phyloP scores from a whole-genome alignment of 345 rosid species.

The Ceriops decandra region DNA sequence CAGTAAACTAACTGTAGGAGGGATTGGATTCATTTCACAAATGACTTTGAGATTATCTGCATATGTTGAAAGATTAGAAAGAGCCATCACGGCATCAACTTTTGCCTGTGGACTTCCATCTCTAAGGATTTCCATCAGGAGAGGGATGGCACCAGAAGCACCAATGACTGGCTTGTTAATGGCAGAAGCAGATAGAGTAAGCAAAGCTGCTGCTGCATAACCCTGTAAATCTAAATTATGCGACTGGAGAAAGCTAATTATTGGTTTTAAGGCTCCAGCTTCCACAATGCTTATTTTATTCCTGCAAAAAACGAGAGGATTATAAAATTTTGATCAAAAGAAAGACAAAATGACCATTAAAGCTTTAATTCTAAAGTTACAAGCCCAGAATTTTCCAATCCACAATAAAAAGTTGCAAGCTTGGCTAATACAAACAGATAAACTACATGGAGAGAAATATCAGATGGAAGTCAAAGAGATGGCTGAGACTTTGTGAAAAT shows the following conservation, averaged over 20 bases:
- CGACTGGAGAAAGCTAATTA: slow-evolving; percentile 63
- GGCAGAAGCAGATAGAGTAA: slow-evolving; percentile 81
- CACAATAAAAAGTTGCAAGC: neutral
- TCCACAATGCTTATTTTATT: slow-evolving; percentile 78
- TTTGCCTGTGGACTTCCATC: slow-evolving; percentile 77
- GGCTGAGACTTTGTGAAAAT: neutral
- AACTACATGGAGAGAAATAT: neutral
- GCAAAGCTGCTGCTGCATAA: slow-evolving; percentile 77
- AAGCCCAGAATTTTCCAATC: neutral
- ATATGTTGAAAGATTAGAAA: slow-evolving; percentile 83
- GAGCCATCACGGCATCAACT: slow-evolving; percentile 61
- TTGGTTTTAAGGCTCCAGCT: slow-evolving; percentile 88
- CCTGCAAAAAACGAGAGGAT: slow-evolving; percentile 42
- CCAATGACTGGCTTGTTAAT: slow-evolving; percentile 75
- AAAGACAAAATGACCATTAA: neutral
- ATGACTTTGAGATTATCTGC: slow-evolving; percentile 46
- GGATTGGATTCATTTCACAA: slow-evolving; percentile 58
- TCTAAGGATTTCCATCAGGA: slow-evolving; percentile 61
- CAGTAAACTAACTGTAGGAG: slow-evolving; percentile 51
- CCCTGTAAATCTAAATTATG: slow-evolving; percentile 57
- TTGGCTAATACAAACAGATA: neutral
- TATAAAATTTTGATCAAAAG: slow-evolving; percentile 7
- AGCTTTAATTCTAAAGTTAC: neutral
- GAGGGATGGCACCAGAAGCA: slow-evolving; percentile 73
- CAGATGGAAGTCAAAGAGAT: neutral